Conservation (phyloP, 176 grass and related monocot genomes). For the Aegilops umbellulata region DNA sequence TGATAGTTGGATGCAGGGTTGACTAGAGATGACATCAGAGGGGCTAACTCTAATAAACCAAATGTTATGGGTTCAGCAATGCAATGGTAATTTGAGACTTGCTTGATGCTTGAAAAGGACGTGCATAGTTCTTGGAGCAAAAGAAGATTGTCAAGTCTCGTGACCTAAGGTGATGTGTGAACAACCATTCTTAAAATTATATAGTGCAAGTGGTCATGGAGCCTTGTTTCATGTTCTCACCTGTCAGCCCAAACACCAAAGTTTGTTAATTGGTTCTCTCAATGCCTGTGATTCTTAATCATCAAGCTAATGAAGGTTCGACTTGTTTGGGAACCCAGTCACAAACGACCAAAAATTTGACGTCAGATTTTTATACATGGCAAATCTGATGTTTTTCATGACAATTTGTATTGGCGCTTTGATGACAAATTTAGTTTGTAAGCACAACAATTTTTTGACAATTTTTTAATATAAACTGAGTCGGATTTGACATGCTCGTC, state of each 20-base stretch:
- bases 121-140: neutral
- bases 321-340: neutral
- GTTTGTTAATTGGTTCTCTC: neutral
- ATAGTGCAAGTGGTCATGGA: neutral
- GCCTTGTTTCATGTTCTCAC: neutral
- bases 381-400: too few relatives aligned
- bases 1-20: too few relatives aligned
- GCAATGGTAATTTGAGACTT: neutral
- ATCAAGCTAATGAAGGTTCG: neutral
- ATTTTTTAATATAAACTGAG: too few relatives aligned
- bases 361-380: too few relatives aligned
- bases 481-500: too few relatives aligned
- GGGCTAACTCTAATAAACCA: neutral
- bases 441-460: too few relatives aligned
- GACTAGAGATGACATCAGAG: neutral
- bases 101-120: constrained; percentile 24
- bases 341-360: too few relatives aligned
- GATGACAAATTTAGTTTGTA: too few relatives aligned
- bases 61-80: neutral
- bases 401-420: too few relatives aligned
- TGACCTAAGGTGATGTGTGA: constrained; percentile 31
- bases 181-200: neutral
- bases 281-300: neutral
- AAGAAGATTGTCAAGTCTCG: neutral
- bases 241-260: neutral